phyloP scores from a whole-genome alignment of 2,329 filamentous ascomycete genomes.

The Rasamsonia emersonii region DNA sequence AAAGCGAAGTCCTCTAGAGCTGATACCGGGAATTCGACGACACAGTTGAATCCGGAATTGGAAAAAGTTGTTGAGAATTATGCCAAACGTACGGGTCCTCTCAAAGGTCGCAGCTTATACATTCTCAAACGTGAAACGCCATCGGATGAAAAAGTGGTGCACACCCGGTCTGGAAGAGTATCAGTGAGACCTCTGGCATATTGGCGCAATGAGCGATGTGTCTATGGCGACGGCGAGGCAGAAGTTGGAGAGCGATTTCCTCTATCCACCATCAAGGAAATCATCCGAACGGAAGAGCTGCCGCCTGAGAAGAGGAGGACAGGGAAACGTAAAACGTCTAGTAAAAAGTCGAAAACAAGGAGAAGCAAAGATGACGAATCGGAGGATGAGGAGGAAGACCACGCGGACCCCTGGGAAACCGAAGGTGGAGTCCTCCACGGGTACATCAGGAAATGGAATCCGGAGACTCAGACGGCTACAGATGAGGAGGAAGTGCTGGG shows the following conservation, averaged over 20 bases:
- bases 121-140: constrained; percentile 45
- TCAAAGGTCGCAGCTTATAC: constrained; percentile 41
- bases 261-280: constrained; percentile 64
- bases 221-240: constrained; percentile 56
- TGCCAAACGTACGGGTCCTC: constrained; percentile 34
- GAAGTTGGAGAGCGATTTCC: constrained; percentile 51
- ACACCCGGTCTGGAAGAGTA: constrained; percentile 67
- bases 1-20: constrained; percentile 21
- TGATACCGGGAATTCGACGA: constrained; percentile 15
- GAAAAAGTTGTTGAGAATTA: constrained; percentile 36
- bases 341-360: constrained; percentile 24
- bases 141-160: constrained; percentile 48
- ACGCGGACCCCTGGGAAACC: constrained; percentile 38
- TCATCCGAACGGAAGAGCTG: constrained; percentile 64
- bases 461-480: constrained; percentile 26
- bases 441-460: constrained; percentile 36
- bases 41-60: constrained; percentile 27
- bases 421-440: constrained; percentile 36
- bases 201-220: constrained; percentile 76
- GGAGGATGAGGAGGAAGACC: constrained; percentile 30
- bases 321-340: constrained; percentile 25
- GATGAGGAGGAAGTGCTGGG: constrained; percentile 34
- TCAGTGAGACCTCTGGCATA: constrained; percentile 71
- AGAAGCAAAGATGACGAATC: constrained; percentile 30
- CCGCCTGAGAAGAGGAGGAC: constrained; percentile 33